phyloP scores from a whole-genome alignment of 1,284 basidiomycete genomes.

The Thecaphora frezii region DNA sequence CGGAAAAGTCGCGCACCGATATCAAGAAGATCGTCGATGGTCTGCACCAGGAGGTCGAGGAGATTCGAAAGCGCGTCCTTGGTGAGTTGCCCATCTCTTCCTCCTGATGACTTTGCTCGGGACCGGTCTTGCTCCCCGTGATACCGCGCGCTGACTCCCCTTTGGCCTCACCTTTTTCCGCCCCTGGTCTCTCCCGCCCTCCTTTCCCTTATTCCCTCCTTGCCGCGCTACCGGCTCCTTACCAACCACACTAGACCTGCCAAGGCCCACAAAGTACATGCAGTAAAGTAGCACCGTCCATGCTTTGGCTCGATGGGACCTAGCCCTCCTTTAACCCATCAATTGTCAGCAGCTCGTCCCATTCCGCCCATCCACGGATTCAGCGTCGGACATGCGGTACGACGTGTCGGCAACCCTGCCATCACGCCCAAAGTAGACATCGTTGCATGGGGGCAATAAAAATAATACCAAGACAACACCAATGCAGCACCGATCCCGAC shows the following conservation, averaged over 20 bases:
- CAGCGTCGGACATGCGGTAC: too few species aligned
- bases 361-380: too few species aligned
- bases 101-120: neutral
- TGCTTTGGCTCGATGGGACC: too few species aligned
- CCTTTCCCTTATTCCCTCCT: neutral
- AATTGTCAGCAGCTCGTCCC: too few species aligned
- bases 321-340: too few species aligned
- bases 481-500: too few species aligned
- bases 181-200: neutral
- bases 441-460: too few species aligned
- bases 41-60: conserved; percentile 35
- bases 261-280: conserved; percentile 40
- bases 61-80: conserved; percentile 32
- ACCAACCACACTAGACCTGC: conserved; percentile 12
- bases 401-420: too few species aligned
- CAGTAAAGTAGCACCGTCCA: conserved; percentile 9
- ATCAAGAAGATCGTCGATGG: conserved; percentile 41
- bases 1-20: conserved; percentile 21
- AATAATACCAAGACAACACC: neutral
- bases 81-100: conserved; percentile 8
- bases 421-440: too few species aligned
- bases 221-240: neutral
- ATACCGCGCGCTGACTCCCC: neutral
- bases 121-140: too few species aligned
- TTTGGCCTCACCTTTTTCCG: neutral